These are phyloP conservation scores for Tulasnella sp. DNA, from an alignment of 768 basidiomycete species.

Conservation along the genomic window DNA sequence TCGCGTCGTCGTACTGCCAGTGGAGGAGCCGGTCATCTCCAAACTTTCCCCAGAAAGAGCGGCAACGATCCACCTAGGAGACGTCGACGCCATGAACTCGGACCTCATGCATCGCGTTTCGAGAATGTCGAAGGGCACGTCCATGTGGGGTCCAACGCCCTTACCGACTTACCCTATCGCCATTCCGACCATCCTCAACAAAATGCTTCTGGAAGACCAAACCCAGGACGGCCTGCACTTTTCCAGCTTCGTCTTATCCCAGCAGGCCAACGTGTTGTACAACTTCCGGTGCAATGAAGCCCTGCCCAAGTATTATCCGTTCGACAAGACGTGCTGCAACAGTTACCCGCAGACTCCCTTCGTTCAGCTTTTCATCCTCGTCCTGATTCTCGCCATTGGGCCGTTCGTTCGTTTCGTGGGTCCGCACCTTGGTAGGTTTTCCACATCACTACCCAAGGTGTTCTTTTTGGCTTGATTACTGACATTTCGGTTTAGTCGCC, in stretches of 20 bases:
- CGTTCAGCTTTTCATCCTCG: slow-evolving; percentile 49
- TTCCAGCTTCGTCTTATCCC: slow-evolving; percentile 48
- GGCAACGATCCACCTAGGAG: slow-evolving; percentile 60
- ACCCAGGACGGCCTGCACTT: slow-evolving; percentile 86
- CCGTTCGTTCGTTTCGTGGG: slow-evolving; percentile 41
- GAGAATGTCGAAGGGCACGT: slow-evolving; percentile 26
- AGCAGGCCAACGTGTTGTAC: slow-evolving; percentile 69
- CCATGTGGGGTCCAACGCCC: slow-evolving; percentile 30
- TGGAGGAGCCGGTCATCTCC: slow-evolving; percentile 58
- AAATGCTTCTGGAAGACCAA: slow-evolving; percentile 60
- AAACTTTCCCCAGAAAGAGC: slow-evolving; percentile 60
- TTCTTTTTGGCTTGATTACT: background rate
- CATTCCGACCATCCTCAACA: slow-evolving; percentile 73
- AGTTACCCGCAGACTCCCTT: slow-evolving; percentile 59
- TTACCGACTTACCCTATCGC: slow-evolving; percentile 37
- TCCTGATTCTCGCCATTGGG: slow-evolving; percentile 42
- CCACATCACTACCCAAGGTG: background rate
- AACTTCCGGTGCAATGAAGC: slow-evolving; percentile 74
- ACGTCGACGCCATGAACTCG: slow-evolving; percentile 88
- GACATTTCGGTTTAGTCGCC: background rate
- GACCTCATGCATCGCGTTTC: slow-evolving; percentile 63
- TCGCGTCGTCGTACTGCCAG: slow-evolving; percentile 66
- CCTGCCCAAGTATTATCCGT: slow-evolving; percentile 53
- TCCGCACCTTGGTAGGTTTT: slow-evolving; percentile 25
- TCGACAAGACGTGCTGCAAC: slow-evolving; percentile 75